These are phyloP conservation scores for Verticillium albo-atrum DNA, from an alignment of 2,329 filamentous ascomycete genomes.

Conservation along the genomic window DNA sequence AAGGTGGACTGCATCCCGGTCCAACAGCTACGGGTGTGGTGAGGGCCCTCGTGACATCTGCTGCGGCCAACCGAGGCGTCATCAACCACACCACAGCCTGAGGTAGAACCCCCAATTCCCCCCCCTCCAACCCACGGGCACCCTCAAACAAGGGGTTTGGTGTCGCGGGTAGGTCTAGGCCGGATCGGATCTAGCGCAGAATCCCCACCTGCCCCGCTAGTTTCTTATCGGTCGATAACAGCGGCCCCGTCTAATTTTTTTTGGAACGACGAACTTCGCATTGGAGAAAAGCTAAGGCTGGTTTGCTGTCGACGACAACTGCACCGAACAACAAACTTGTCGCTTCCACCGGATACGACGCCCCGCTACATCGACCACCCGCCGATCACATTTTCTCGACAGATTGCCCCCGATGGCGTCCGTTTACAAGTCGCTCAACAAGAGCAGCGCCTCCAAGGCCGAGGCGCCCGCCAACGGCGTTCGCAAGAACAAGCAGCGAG, in stretches of 20 bases:
- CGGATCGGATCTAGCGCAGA: neutral
- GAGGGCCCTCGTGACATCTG: neutral
- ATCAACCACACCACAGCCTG: neutral
- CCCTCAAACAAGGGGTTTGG: neutral
- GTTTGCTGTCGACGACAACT: neutral
- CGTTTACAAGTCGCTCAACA: conserved; percentile 64
- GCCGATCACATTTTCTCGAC: conserved; percentile 14
- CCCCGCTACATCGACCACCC: neutral
- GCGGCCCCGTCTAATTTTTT: conserved; percentile 17
- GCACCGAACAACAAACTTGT: neutral
- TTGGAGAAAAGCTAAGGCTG: neutral
- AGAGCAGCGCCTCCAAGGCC: neutral
- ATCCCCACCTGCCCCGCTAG: conserved; percentile 18
- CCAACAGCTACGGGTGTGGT: neutral
- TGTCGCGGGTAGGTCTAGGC: neutral
- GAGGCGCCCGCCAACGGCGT: conserved; percentile 50
- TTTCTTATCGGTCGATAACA: conserved; percentile 25
- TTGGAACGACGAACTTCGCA: neutral
- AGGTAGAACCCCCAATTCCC: neutral
- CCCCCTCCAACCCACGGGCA: neutral
- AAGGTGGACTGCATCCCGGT: neutral
- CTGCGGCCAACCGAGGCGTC: neutral
- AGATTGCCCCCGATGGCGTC: conserved; percentile 52
- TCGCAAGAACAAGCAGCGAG: conserved; percentile 67
- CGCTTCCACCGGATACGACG: conserved; percentile 6